Evolutionary conservation across 441 rosid species (phyloP).

Genomic region (Daphne laureola): DNA sequence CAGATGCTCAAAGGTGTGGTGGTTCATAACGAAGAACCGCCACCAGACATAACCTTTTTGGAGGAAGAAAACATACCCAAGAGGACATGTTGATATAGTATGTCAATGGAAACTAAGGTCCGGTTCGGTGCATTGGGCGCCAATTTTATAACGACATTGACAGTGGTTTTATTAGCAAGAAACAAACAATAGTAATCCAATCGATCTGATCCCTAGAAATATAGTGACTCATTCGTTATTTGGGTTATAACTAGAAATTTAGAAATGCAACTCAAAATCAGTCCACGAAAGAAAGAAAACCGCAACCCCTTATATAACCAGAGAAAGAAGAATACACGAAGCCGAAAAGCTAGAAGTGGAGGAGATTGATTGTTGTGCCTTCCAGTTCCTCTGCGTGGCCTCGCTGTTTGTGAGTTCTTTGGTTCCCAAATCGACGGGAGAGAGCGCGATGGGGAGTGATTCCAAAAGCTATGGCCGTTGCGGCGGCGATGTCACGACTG

Average conservation of each 20-base stretch:
- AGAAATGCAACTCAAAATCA: constrained; percentile 4
- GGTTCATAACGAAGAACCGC: too few species aligned
- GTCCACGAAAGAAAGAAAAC: constrained; percentile 9
- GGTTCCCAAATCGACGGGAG: background rate
- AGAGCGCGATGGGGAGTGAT: constrained; percentile 25
- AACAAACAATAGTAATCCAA: too few species aligned
- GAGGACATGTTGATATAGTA: too few species aligned
- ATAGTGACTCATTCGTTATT: too few species aligned
- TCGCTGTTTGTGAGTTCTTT: background rate
- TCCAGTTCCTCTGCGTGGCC: background rate
- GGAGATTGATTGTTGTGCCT: constrained; percentile 6
- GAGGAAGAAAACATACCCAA: too few species aligned
- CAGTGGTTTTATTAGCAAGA: too few species aligned
- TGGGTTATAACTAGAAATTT: background rate
- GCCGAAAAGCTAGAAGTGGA: background rate
- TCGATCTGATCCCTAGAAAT: too few species aligned
- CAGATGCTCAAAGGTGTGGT: too few species aligned
- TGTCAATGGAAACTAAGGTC: too few species aligned
- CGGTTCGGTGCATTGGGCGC: too few species aligned
- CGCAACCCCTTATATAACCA: background rate
- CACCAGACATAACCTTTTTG: too few species aligned
- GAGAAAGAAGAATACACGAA: background rate
- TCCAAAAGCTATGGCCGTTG: constrained; percentile 16
- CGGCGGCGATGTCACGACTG: constrained; percentile 10
- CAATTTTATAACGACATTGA: too few species aligned